Evolutionary conservation across 495 filamentous ascomycete species (phyloP), one percentile per base, ranked within the genome.

Genomic region (Talaromyces wortmannii): DNA sequence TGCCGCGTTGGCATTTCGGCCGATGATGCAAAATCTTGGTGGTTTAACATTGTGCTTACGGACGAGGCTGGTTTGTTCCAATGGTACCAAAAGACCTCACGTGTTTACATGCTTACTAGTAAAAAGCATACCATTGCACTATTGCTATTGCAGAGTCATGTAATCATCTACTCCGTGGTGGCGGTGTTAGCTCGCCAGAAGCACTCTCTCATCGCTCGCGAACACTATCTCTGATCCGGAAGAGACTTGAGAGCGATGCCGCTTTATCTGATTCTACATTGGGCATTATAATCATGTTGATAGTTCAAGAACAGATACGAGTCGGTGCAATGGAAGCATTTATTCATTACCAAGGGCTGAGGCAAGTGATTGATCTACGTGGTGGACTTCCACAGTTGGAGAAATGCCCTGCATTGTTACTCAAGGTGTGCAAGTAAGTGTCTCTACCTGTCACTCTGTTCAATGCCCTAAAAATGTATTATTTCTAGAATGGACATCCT

Each of bases 361-460:
- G 57, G 42, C 56, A 42, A 23, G 57, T 63, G 53, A 48, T 66
- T 23, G 47, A 63, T 33, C 52, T 61, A 8, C 61, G 63, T 2
- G 58, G 63, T 42, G 63, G 63, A 16, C 50, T 66, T 16, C 8
- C 18, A 46, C 31, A 52, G 30, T 52, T 66, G 6, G 63, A 59
- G 33, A 45, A 57, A 17, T 59, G 61, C 57, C 31, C 52, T 7
- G 17, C 51, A 6, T 49, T 66, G 10, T 44, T 53, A 7, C 50
- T 63, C 45, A 59, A 59, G 51, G 47, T 61, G 23, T 64, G 59
- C 62, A 67, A 67, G 64, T 67, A 56, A 60, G 59, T 57, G 23
- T 53, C 33, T 2, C 11, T 23, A 29, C 2, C 40, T 43, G 2
- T 11, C 2, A 15, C n/a, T 43, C 2, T 15, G 11, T 15, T 29